phyloP scores from a whole-genome alignment of 1,139 yeast species.

The Pichia sp. region DNA sequence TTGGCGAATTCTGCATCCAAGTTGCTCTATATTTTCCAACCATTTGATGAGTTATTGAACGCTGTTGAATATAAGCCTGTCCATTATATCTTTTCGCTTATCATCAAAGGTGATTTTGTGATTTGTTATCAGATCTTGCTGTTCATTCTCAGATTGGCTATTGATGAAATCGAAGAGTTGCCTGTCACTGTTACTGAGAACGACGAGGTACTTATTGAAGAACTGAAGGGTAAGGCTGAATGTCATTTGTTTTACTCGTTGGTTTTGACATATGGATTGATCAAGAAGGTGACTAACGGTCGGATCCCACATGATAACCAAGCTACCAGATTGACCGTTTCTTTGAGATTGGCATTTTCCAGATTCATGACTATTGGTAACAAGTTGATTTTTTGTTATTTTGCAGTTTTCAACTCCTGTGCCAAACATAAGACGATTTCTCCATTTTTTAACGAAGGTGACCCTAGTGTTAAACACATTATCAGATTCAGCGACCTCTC shows the following conservation, averaged over 20 bases:
- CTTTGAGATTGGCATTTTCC: constrained; percentile 11
- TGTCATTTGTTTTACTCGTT: constrained; percentile 8
- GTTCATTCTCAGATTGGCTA: constrained; percentile 6
- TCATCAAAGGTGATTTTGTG: constrained; percentile 9
- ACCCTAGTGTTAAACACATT: no score
- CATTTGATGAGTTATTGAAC: constrained; percentile 16
- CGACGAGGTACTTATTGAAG: constrained; percentile 7
- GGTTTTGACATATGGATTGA: constrained; percentile 9
- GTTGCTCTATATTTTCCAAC: constrained; percentile 11
- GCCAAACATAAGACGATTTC: neutral
- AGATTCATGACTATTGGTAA: constrained; percentile 8
- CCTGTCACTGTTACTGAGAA: constrained; percentile 1
- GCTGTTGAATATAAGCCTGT: neutral
- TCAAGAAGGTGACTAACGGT: constrained; percentile 11
- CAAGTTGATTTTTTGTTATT: constrained; percentile 10
- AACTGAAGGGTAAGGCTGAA: constrained; percentile 10
- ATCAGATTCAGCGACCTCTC: constrained; percentile 2
- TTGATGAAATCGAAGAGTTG: constrained; percentile 11
- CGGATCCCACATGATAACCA: constrained; percentile 2
- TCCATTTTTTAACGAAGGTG: neutral
- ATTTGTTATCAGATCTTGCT: constrained; percentile 8
- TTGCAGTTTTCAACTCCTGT: constrained; percentile 6
- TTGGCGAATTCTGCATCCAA: constrained; percentile 14
- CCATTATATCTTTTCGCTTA: constrained; percentile 1
- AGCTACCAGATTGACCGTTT: neutral